Percentiles rank a stretch among this genome's conserved stretches.
phyloP scores from a whole-genome alignment of 78 protist species.

The Dictyostelium purpureum region DNA sequence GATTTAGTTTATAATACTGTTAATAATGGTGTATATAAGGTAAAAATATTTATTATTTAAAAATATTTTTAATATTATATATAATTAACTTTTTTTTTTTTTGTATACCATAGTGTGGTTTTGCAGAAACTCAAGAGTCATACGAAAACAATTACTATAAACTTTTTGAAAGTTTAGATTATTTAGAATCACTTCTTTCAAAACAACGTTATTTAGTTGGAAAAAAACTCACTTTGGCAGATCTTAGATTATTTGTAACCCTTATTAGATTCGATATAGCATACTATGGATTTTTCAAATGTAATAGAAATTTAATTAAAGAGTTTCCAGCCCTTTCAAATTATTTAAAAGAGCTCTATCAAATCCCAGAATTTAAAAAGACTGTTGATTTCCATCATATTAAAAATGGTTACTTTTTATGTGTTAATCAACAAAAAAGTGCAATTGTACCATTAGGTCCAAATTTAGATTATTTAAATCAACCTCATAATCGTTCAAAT shows the following conservation, averaged over 20 bases:
- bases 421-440: slow-evolving; percentile 72
- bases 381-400: slow-evolving; percentile 86
- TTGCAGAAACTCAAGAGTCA: background rate
- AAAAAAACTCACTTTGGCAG: slow-evolving; percentile 85
- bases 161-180: slow-evolving; percentile 78
- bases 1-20: slow-evolving; percentile 80
- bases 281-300: slow-evolving; percentile 88
- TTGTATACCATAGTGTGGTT: background rate
- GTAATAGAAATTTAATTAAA: slow-evolving; percentile 40
- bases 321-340: slow-evolving; percentile 84
- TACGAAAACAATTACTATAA: slow-evolving; percentile 67
- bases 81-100: background rate
- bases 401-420: slow-evolving; percentile 83
- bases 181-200: slow-evolving; percentile 70
- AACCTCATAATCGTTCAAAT: background rate
- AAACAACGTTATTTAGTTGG: slow-evolving; percentile 69
- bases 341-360: slow-evolving; percentile 85
- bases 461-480: background rate
- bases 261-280: slow-evolving; percentile 91
- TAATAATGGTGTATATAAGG: slow-evolving; percentile 93
- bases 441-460: slow-evolving; percentile 86
- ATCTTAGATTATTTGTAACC: slow-evolving; percentile 89
- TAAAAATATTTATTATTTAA: slow-evolving; percentile 81
- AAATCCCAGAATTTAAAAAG: background rate
- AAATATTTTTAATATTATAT: slow-evolving; percentile 1